Evolutionary conservation across 2,329 filamentous ascomycete genomes (phyloP).

Genomic region (Alternaria sp.): DNA sequence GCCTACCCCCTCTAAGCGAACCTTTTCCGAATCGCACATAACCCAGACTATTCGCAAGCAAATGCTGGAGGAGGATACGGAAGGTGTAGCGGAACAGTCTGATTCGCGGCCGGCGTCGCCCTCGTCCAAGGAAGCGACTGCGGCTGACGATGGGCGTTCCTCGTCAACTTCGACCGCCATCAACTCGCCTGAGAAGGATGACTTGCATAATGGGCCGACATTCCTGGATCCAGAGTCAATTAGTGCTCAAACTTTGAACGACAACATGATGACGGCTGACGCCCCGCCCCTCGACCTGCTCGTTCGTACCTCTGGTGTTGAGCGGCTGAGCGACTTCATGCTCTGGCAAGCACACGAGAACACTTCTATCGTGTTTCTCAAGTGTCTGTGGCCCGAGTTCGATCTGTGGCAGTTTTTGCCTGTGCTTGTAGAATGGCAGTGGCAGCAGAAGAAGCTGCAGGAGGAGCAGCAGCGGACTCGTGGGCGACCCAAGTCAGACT

Average conservation of each 20-base stretch:
- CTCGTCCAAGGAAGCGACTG: constrained; percentile 47
- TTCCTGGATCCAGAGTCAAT: constrained; percentile 85
- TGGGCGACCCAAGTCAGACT: constrained; percentile 38
- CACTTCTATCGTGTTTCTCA: constrained; percentile 89
- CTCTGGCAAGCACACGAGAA: constrained; percentile 96
- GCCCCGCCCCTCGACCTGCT: constrained; percentile 90
- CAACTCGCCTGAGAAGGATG: constrained; percentile 47
- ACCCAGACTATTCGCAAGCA: constrained; percentile 77
- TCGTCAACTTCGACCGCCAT: constrained; percentile 52
- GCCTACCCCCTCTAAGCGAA: constrained; percentile 64
- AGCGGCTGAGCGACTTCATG: constrained; percentile 96
- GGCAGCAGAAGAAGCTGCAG: constrained; percentile 60
- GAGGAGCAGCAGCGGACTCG: constrained; percentile 47
- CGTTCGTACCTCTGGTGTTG: constrained; percentile 90
- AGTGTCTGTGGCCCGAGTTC: constrained; percentile 95
- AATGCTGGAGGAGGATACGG: constrained; percentile 52
- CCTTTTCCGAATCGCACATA: constrained; percentile 89
- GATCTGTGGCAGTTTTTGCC: constrained; percentile 93
- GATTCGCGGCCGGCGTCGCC: constrained; percentile 45
- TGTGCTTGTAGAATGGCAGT: constrained; percentile 89
- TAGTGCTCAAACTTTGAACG: constrained; percentile 79
- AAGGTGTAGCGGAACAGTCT: constrained; percentile 36
- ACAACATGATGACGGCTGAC: constrained; percentile 86
- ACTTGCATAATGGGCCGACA: constrained; percentile 27
- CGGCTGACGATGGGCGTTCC: constrained; percentile 37